Conservation (phyloP, 148 eudicot species). For the Oxyria digyna region DNA sequence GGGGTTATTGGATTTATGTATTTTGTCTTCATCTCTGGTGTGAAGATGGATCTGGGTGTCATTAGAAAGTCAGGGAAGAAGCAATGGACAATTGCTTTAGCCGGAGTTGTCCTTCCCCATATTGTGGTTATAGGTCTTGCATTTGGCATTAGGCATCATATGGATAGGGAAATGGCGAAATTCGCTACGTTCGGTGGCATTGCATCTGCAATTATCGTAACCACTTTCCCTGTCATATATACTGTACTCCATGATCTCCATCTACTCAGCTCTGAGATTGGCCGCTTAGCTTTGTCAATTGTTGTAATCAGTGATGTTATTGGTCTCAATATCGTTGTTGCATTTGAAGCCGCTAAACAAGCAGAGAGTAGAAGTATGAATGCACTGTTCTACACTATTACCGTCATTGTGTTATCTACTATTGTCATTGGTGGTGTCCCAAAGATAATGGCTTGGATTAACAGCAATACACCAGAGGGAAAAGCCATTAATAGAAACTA, state of each 20-base stretch:
- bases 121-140: conserved; percentile 14
- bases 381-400: conserved; percentile 27
- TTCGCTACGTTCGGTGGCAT: conserved; percentile 43
- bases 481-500: conserved; percentile 40
- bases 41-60: conserved; percentile 50
- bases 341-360: conserved; percentile 60
- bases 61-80: conserved; percentile 36
- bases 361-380: conserved; percentile 22
- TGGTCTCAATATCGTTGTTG: conserved; percentile 29
- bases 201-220: conserved; percentile 29
- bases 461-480: conserved; percentile 43
- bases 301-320: conserved; percentile 43
- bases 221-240: conserved; percentile 63
- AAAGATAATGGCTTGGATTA: conserved; percentile 42
- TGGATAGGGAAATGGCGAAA: conserved; percentile 30
- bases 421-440: conserved; percentile 28
- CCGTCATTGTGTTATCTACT: conserved; percentile 11
- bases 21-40: conserved; percentile 63
- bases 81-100: conserved; percentile 37
- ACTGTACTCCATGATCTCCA: conserved; percentile 53
- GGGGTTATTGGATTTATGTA: conserved; percentile 64
- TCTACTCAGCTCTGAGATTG: conserved; percentile 70
- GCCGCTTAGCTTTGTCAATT: conserved; percentile 44
- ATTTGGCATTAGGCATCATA: conserved; percentile 16
- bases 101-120: conserved; percentile 31